Conservation (phyloP, 202 grass and related monocot species). For the Panicum virgatum region DNA sequence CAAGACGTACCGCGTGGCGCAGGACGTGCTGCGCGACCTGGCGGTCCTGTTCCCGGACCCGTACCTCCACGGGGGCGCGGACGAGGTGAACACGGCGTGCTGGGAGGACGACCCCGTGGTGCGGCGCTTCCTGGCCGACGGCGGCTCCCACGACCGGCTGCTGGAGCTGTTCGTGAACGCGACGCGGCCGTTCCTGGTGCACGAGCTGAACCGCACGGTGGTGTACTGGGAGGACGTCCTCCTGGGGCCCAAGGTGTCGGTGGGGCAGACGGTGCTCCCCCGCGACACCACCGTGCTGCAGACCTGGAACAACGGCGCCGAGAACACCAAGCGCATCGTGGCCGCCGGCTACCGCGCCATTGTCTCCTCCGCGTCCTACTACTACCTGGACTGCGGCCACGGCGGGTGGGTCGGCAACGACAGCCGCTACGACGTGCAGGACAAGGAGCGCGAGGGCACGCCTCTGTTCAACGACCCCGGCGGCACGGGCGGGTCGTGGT, state of each 20-base stretch:
- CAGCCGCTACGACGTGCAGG: constrained; percentile 91
- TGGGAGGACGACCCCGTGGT: constrained; percentile 80
- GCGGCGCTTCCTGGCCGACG: constrained; percentile 49
- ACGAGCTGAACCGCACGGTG: constrained; percentile 79
- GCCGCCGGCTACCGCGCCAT: constrained; percentile 78
- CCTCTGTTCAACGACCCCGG: constrained; percentile 85
- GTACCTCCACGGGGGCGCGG: constrained; percentile 77
- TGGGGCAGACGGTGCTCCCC: constrained; percentile 53
- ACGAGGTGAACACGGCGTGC: constrained; percentile 93
- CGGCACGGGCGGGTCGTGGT: constrained; percentile 85
- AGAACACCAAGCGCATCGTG: constrained; percentile 92
- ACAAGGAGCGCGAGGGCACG: constrained; percentile 55
- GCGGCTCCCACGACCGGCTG: constrained; percentile 68
- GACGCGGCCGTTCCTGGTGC: constrained; percentile 65
- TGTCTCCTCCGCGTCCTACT: constrained; percentile 89
- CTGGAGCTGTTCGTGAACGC: constrained; percentile 84
- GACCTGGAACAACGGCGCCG: constrained; percentile 93
- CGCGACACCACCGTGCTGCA: constrained; percentile 83
- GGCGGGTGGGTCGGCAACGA: constrained; percentile 93
- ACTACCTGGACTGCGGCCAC: constrained; percentile 96
- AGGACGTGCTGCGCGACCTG: constrained; percentile 70
- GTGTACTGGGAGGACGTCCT: constrained; percentile 99
- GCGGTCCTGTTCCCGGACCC: constrained; percentile 67
- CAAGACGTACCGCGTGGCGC: constrained; percentile 77
- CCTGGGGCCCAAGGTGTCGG: constrained; percentile 62